A percentile compares a stretch with the other conserved stretches of the same genome.
phyloP scores from a whole-genome alignment of 805 yeast genomes.

The Lipomyces orientalis region DNA sequence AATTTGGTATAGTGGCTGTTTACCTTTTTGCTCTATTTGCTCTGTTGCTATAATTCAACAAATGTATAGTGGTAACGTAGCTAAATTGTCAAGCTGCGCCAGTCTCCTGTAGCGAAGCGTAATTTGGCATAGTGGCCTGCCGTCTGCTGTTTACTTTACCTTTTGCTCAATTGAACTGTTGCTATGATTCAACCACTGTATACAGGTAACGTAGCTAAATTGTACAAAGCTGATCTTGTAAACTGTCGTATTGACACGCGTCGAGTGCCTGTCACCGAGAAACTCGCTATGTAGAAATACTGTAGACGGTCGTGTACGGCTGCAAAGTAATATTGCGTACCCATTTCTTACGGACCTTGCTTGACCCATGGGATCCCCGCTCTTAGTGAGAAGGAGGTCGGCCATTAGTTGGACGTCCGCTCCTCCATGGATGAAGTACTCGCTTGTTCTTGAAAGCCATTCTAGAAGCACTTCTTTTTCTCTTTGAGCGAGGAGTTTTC shows the following conservation, averaged over 20 bases:
- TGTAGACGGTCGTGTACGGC: constrained; percentile 5
- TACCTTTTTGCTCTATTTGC: background rate
- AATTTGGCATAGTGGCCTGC: constrained; percentile 3
- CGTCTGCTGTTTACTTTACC: too few species aligned
- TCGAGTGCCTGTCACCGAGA: constrained; percentile 3
- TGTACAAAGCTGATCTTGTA: background rate
- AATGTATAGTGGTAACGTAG: too few species aligned
- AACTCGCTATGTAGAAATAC: constrained; percentile 4
- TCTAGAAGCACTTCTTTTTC: too few species aligned
- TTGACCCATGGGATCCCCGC: too few species aligned
- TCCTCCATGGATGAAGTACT: too few species aligned
- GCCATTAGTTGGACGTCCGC: too few species aligned
- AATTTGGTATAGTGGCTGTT: constrained; percentile 7
- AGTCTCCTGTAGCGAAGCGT: constrained; percentile 7
- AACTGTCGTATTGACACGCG: background rate
- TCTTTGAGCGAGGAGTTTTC: too few species aligned
- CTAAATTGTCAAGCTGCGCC: constrained; percentile 8
- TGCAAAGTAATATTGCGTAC: background rate
- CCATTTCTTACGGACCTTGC: too few species aligned
- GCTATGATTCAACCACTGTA: background rate
- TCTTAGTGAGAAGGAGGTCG: too few species aligned
- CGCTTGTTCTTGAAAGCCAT: too few species aligned
- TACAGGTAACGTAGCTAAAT: constrained; percentile 9
- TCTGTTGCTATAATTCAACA: constrained; percentile 4
- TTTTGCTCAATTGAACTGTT: background rate